phyloP scores from a whole-genome alignment of 2,329 filamentous ascomycete genomes.

The Beauveria sp. region DNA sequence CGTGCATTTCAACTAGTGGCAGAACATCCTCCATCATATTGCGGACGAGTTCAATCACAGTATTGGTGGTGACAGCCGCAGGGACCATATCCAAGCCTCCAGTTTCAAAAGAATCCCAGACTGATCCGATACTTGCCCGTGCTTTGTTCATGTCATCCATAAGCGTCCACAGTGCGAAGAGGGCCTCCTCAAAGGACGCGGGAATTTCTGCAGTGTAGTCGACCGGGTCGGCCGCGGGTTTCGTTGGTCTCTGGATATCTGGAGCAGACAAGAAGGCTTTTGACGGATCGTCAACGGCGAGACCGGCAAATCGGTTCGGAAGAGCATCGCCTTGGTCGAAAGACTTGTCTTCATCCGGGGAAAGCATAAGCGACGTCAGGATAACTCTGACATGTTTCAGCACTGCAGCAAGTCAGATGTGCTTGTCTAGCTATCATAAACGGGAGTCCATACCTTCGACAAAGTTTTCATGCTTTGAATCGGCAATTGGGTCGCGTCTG shows the following conservation, averaged over 20 bases:
- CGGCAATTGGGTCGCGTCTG: neutral
- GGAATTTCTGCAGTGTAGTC: conserved; percentile 11
- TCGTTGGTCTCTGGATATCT: conserved; percentile 23
- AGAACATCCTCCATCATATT: conserved; percentile 12
- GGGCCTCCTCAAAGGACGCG: neutral
- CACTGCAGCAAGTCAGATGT: neutral
- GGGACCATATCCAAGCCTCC: conserved; percentile 23
- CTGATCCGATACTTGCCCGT: neutral
- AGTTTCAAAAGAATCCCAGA: conserved; percentile 22
- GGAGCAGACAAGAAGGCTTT: conserved; percentile 20
- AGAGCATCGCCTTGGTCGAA: neutral
- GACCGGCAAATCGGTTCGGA: neutral
- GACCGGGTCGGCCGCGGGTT: conserved; percentile 22
- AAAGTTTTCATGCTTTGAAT: conserved; percentile 7
- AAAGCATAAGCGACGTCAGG: conserved; percentile 12
- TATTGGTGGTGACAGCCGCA: conserved; percentile 24
- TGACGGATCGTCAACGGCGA: neutral
- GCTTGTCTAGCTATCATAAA: neutral
- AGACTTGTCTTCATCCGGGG: neutral
- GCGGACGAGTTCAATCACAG: conserved; percentile 19
- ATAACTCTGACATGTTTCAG: conserved; percentile 14
- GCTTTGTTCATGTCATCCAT: neutral
- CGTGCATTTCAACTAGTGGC: neutral
- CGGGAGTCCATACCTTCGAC: neutral
- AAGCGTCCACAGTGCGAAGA: neutral